Base-by-base conservation (phyloP, 2,329 filamentous ascomycete species). In the Graphilbum sp. region DNA sequence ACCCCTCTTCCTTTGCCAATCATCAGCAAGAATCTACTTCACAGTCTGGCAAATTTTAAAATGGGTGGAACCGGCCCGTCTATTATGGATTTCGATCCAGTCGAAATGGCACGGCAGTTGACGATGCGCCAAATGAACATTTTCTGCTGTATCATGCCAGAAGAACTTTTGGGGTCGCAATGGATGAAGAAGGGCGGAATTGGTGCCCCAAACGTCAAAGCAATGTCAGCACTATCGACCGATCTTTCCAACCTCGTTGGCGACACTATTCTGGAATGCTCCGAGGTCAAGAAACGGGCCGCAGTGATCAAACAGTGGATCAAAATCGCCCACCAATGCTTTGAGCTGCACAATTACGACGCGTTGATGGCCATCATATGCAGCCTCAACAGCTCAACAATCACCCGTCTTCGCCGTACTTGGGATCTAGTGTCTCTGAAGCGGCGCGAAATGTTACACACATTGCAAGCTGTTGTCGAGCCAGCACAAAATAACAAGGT, bases 321-420 rank as follows among this genome's bases (percentile, higher is more conserved):
- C 54, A 98, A 96, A 65, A 77, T 96, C 48, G 85, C 84, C 1
- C 71, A 80, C 49, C 83, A 82, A 50, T 93, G 85, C 47, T 64
- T 92, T 5, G 83, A 90, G 51, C 69, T 96, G 20, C 80, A 90
- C 61, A 98, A 98, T 60, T 98, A 95, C 50, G 88, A 98, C 52
- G 84, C 85, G 0, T 63, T 98, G 11, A 95, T 96, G 86, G 86
- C 90, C 8, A 94, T 98, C 49, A 85, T 94, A 50, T 95, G 87
- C 63, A 87, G 83, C 10, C 61, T 98, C 35, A 93, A 93, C 58
- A 87, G 82, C 41, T 93, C 87, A 15, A 88, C 86, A 49, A 88
- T 98, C 47, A 75, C 76, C 39, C 82, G 90, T 17, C 65, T 98
- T 9, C 83, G 81, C 53, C 81, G 78, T 51, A 98, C 90, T 0